Conservation (phyloP, 2,329 filamentous ascomycete genomes). For the Pyrenochaeta sp. region DNA sequence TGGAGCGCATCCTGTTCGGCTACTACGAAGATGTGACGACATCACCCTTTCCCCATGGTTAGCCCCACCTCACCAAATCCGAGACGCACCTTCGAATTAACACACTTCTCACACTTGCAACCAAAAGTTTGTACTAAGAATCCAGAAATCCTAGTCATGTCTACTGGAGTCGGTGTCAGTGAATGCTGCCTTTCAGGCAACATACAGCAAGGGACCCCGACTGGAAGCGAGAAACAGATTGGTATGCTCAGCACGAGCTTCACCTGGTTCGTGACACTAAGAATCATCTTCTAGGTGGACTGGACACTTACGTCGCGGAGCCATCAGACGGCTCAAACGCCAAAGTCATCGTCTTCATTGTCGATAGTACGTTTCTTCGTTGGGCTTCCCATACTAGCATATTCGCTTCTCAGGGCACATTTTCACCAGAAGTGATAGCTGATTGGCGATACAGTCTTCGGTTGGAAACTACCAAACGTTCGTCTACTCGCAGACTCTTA, state of each 20-base stretch:
- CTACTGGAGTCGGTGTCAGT: neutral
- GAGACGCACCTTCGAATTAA: neutral
- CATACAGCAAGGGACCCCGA: neutral
- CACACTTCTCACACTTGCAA: neutral
- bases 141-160: neutral
- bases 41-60: neutral
- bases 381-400: neutral
- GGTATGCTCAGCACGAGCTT: neutral
- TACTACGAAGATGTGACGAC: neutral
- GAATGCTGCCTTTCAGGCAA: neutral
- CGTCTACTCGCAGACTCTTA: slow-evolving; percentile 55
- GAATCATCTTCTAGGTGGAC: neutral
- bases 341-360: slow-evolving; percentile 55
- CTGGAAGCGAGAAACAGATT: neutral
- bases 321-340: slow-evolving; percentile 50
- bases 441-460: slow-evolving; percentile 47
- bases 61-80: neutral
- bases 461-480: slow-evolving; percentile 52
- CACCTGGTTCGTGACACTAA: neutral
- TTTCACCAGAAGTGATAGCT: neutral
- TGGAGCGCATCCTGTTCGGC: neutral
- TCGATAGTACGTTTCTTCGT: slow-evolving; percentile 47
- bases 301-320: slow-evolving; percentile 53
- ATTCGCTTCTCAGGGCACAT: neutral
- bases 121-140: neutral